phyloP scores from a whole-genome alignment of 192 early-diverging fungal species.

The Entophlyctis luteolus region DNA sequence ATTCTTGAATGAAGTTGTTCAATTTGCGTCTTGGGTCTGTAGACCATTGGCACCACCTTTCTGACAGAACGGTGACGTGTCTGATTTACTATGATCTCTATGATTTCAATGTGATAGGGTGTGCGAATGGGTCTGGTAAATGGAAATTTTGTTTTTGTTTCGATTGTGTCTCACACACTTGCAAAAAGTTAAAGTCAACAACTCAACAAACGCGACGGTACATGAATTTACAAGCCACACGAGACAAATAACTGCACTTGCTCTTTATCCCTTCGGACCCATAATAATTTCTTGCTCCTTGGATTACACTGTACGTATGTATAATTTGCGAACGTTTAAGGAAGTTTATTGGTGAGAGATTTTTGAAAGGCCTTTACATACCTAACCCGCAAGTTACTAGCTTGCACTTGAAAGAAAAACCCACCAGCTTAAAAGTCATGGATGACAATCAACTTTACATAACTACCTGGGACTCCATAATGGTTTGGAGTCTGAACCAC shows the following conservation, averaged over 20 bases:
- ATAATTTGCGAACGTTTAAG: constrained; percentile 42
- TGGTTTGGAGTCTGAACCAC: constrained; percentile 47
- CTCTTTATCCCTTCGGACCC: constrained; percentile 36
- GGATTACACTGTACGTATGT: constrained; percentile 47
- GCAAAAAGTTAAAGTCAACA: constrained; percentile 39
- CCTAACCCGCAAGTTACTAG: constrained; percentile 27
- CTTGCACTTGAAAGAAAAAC: constrained; percentile 42
- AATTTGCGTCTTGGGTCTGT: constrained; percentile 24
- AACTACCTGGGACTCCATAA: constrained; percentile 25
- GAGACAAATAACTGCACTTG: constrained; percentile 40
- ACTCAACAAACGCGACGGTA: constrained; percentile 38
- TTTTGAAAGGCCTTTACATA: constrained; percentile 32
- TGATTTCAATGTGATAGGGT: constrained; percentile 45
- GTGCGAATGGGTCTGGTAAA: constrained; percentile 47
- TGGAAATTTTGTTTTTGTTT: not conserved
- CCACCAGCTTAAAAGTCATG: constrained; percentile 35
- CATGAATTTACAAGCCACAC: constrained; percentile 49
- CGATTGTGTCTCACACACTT: constrained; percentile 18
- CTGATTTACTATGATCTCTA: constrained; percentile 39
- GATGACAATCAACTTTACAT: constrained; percentile 43
- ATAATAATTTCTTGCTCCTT: constrained; percentile 38
- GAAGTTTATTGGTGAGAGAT: constrained; percentile 52
- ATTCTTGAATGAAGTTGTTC: too few species aligned
- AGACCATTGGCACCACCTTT: constrained; percentile 31
- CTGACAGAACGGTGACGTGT: constrained; percentile 40